A percentile compares a stretch with the other conserved stretches of the same genome.
Evolutionary conservation across 352 stramenopile genomes (phyloP).

Genomic region (Pythium dissimile): DNA sequence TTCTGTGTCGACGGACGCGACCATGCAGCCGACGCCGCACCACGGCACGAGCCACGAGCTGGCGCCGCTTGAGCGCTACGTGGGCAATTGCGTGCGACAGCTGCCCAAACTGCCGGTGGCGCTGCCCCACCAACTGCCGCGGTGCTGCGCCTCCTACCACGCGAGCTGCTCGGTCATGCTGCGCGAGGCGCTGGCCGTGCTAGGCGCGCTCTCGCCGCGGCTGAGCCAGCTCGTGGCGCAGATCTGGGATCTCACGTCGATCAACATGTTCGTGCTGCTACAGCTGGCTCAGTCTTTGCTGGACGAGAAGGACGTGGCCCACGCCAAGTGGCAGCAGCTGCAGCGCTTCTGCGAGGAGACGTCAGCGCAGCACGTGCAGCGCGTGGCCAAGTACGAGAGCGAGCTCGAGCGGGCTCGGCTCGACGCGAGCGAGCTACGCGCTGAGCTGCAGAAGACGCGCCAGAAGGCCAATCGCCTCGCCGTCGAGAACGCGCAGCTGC

Average conservation of each 20-base stretch:
- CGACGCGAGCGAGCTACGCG: constrained; percentile 37
- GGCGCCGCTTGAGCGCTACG: constrained; percentile 54
- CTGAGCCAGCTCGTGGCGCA: constrained; percentile 46
- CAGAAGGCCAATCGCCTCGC: constrained; percentile 44
- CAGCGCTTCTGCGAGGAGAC: constrained; percentile 34
- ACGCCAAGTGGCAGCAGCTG: constrained; percentile 24
- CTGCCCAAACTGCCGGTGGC: constrained; percentile 35
- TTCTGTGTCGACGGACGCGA: no score
- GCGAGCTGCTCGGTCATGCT: constrained; percentile 52
- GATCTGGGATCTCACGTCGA: constrained; percentile 58
- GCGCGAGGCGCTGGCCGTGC: constrained; percentile 35
- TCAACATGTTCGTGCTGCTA: constrained; percentile 64
- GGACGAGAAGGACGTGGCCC: constrained; percentile 31
- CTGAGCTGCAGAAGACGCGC: constrained; percentile 49
- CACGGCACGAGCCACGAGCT: constrained; percentile 42
- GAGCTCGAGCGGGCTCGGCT: constrained; percentile 35
- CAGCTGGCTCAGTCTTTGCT: constrained; percentile 40
- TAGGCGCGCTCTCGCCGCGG: constrained; percentile 46
- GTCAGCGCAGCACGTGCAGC: constrained; percentile 25
- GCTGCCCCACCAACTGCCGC: constrained; percentile 29
- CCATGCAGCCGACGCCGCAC: background rate
- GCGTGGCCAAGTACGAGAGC: constrained; percentile 31
- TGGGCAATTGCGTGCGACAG: constrained; percentile 47
- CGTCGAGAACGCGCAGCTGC: constrained; percentile 53
- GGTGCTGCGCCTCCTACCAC: constrained; percentile 42